Evolutionary conservation across 139 green algal genomes (phyloP), one percentile per base, ranked within the genome.

Genomic region (Chlorella sp.): DNA sequence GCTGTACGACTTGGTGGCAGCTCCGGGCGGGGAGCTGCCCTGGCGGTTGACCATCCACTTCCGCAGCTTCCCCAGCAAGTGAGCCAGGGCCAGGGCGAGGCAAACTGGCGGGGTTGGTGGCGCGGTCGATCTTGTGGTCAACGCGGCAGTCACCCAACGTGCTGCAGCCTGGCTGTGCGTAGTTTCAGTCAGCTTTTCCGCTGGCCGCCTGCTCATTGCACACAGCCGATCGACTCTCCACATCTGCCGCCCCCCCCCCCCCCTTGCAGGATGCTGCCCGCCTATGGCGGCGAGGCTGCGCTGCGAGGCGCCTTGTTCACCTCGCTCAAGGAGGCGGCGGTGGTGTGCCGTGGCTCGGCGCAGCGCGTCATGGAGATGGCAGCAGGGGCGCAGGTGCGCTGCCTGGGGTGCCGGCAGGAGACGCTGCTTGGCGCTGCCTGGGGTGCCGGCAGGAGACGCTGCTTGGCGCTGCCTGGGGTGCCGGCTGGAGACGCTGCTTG

Each of bases 301-400:
- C 81, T 88, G 74, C 68, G 84, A 11, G 85, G 79, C 20, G 60
- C 83, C 28, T 93, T 90, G 65, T 83, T 94, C 80, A 92, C 88
- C 38, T 90, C 86, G 5, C 88, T 95, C 28, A 95, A 95, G 87
- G 92, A 95, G 86, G 89, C 92, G 1, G 84, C 86, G 30, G 87
- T 89, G 77, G 87, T 94, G 73, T 88, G 84, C 62, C 76, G 78
- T 0, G 90, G 89, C 78, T 82, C 84, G 79, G 83, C 65, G 58
- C 62, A 64, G 30, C 83, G 87, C 1, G 90, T 94, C 5, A 94
- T 94, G 92, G 86, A 93, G 8, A 89, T 94, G 91, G 67, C 85
- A 19, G 82, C 64, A 13, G 62, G 58, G 17, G 87, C 88, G 32
- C 89, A 90, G 82, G 85, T 89, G 1, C 80, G 82, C 46, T n/a